Evolutionary conservation across 805 yeast genomes (phyloP).

Genomic region (Lachancea nothofagi): DNA sequence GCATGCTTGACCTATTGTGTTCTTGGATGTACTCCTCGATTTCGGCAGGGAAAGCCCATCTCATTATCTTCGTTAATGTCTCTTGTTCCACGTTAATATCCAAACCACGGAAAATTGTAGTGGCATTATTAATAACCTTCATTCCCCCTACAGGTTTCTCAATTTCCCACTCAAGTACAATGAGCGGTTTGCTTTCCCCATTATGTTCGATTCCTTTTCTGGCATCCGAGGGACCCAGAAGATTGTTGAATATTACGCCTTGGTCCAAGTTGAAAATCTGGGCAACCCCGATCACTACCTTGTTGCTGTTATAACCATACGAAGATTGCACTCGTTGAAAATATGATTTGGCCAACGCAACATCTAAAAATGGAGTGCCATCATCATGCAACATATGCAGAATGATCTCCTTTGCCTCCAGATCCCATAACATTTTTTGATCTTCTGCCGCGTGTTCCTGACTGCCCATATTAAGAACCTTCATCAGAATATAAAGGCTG

Average conservation of each 20-base stretch:
- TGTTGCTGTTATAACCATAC: slow-evolving; percentile 63
- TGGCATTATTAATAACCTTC: slow-evolving; percentile 63
- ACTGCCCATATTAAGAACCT: slow-evolving; percentile 37
- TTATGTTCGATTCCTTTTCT: slow-evolving; percentile 14
- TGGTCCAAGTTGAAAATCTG: slow-evolving; percentile 63
- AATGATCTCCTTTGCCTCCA: slow-evolving; percentile 62
- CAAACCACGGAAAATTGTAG: slow-evolving; percentile 57
- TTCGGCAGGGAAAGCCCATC: slow-evolving; percentile 64
- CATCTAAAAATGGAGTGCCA: slow-evolving; percentile 61
- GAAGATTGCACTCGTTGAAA: slow-evolving; percentile 58
- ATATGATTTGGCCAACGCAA: slow-evolving; percentile 55
- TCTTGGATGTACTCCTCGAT: slow-evolving; percentile 21
- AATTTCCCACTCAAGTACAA: slow-evolving; percentile 66
- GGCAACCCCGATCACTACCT: slow-evolving; percentile 51
- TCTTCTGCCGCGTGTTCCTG: slow-evolving; percentile 27
- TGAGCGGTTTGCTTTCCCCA: slow-evolving; percentile 29
- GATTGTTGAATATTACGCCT: slow-evolving; percentile 59
- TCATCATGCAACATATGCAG: slow-evolving; percentile 62
- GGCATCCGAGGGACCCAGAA: slow-evolving; percentile 45
- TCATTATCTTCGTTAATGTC: slow-evolving; percentile 56
- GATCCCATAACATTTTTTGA: slow-evolving; percentile 52
- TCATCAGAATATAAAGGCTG: slow-evolving; percentile 43
- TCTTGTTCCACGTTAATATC: slow-evolving; percentile 67
- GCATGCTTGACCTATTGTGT: not conserved
- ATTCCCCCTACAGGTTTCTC: slow-evolving; percentile 87